Evolutionary conservation across 306 rosid genomes (phyloP), one percentile per base, ranked within the genome.

Genomic region (Malus sieversii): DNA sequence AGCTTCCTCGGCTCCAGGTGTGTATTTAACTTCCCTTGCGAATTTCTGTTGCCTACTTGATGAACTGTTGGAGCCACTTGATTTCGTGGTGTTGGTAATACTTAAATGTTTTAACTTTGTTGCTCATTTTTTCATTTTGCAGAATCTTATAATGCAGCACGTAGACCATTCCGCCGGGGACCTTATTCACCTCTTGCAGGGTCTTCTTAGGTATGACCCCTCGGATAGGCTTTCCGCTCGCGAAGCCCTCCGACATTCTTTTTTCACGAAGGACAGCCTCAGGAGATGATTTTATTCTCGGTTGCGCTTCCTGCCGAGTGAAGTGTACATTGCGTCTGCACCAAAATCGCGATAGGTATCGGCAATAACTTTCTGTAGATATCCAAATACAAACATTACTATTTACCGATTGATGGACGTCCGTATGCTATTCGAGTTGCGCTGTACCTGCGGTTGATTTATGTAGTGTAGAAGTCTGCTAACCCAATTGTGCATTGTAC

Each of bases 131-230:
- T 29, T 32, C 35, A 2, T 3, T 35, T 10, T 73, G 85, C 96
- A 93, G 97, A 95, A 95, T 77, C 86, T 95, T 62, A 30, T 95
- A 74, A 95, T 95, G 99, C 97, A 86, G 84, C 96, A 95, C 19
- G 99, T 90, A 11, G 99, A 95, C 74, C 99, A 95, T 83, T 95
- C 99, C 0, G 97, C 96, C 1, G 97, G 97, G 4, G 97, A 95
- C 74, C 89, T 95, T 38, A 92, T 92, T 51, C 96, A 95, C 77
- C 91, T 95, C 3, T 79, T 95, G 73, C 99, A 95, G 77, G 99
- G 97, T 16, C 81, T 95, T 27, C 97, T 95, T 48, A 89, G 77
- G 83, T 89, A 82, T 51, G 97, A 95, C 68, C 97, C 98, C 15
- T 75, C 78, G 0, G 92, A 83, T 68, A 85, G 99, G 80, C 59